Base-by-base conservation (phyloP, 345 rosid genomes). In the Microcos paniculata region DNA sequence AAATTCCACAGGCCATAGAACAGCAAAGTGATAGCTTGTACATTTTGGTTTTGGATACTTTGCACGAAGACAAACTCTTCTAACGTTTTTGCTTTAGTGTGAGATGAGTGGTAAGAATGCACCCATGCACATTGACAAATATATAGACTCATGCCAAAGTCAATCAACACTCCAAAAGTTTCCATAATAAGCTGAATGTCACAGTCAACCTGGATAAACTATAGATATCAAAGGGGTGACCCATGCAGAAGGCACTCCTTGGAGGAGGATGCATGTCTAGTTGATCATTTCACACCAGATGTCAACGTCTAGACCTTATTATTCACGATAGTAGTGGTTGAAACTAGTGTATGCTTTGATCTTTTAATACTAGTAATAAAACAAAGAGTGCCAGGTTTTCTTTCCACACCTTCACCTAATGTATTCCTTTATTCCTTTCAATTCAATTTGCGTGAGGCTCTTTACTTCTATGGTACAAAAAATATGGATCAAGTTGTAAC, bases 331-430 rank as follows among this genome's bases (percentile, higher is more conserved):
- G 52, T 69, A 53, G 62, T 33, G 40, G 78, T 78, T 84, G 67
- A 70, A n/a, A 45, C 65, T 46, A 70, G 56, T 51, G 62, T 42
- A 57, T 55, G 71, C 66, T 61, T 65, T 75, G 70, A 75, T 67
- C 35, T 40, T 65, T 71, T 42, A 71, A 49, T 74, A 64, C 11
- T 10, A 42, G 75, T 58, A 62, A 43, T 62, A 73, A 61, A 72
- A 45, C 49, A 35, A n/a, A 76, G 11, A 38, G 40, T 9, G 56
- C 59, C 11, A 7, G 16, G 76, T 63, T 65, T 31, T 19, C 9
- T 46, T 80, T 78, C 80, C 65, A 70, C 69, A 30, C 51, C 13
- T 75, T 68, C 72, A 83, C 78, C 84, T 56, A 80, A 70, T 56
- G 38, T 38, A 48, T 62, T 61, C 42, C 24, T 48, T 62, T 62